Conservation (phyloP, 2,329 filamentous ascomycete species). For the Dendrostoma leiphaemia region DNA sequence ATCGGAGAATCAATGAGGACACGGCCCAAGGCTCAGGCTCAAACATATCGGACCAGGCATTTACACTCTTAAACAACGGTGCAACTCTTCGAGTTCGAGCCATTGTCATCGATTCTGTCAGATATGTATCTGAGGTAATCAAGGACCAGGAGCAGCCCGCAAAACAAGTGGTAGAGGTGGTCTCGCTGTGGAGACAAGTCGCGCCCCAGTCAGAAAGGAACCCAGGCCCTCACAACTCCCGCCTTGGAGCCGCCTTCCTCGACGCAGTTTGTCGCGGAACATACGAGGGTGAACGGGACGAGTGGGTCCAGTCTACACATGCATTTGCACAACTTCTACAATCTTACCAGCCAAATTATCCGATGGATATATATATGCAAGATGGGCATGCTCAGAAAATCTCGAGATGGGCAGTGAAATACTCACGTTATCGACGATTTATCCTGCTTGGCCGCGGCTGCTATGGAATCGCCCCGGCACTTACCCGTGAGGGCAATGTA, state of each 20-base stretch:
- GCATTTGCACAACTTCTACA: not conserved
- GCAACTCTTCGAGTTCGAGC: not conserved
- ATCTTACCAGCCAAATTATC: not conserved
- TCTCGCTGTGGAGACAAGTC: not conserved
- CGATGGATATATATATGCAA: not conserved
- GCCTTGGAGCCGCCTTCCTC: not conserved
- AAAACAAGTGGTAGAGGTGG: not conserved
- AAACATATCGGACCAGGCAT: not conserved
- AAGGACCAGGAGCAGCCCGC: fast-evolving
- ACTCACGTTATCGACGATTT: not conserved
- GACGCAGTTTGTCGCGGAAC: fast-evolving
- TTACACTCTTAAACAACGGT: not conserved
- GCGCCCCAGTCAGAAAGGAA: not conserved
- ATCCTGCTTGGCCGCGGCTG: no score
- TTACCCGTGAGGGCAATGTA: no score
- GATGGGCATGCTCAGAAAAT: not conserved
- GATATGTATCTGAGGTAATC: not conserved
- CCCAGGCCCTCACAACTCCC: not conserved
- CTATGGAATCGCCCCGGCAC: no score
- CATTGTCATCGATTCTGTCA: not conserved
- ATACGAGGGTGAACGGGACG: not conserved
- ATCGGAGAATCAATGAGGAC: no score
- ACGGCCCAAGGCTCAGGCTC: fast-evolving
- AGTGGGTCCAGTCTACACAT: not conserved
- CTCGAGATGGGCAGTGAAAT: fast-evolving